These are phyloP conservation scores for Apium graveolens DNA, from an alignment of 129 eudicot genomes.

Conservation along the genomic window DNA sequence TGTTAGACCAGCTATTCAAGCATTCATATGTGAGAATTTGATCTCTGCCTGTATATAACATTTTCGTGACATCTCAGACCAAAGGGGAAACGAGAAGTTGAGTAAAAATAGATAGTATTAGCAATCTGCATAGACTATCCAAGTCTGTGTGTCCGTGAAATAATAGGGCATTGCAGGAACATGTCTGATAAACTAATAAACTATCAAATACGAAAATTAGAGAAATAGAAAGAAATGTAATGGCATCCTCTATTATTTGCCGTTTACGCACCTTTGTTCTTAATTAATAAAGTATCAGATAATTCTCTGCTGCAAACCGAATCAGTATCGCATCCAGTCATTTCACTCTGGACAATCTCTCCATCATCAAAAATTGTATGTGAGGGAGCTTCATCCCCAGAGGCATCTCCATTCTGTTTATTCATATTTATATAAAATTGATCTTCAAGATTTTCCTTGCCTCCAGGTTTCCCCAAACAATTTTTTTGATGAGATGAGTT, in stretches of 20 bases:
- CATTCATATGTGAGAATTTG: too few species aligned
- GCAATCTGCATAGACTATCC: background rate
- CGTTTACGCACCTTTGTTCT: background rate
- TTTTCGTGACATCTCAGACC: background rate
- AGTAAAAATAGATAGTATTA: background rate
- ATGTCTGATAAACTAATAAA: background rate
- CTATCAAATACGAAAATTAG: background rate
- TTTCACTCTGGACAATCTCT: conserved; percentile 1
- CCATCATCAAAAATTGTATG: conserved; percentile 2
- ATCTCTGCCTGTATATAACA: background rate
- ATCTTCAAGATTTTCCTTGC: background rate
- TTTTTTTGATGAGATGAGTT: conserved; percentile 16
- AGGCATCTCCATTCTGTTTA: conserved; percentile 3
- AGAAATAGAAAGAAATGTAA: background rate
- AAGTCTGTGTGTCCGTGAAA: background rate
- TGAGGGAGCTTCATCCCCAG: conserved; percentile 11
- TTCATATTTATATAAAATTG: background rate
- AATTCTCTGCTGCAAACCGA: background rate
- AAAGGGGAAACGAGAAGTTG: background rate
- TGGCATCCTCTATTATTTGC: background rate
- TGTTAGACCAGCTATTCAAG: background rate
- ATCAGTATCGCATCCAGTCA: background rate
- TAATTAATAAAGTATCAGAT: background rate
- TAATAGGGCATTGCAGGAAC: background rate
- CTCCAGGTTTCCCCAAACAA: conserved; percentile 14